Evolutionary conservation across 2,329 filamentous ascomycete species (phyloP), one percentile per base, ranked within the genome.

Genomic region (Verticillium alfalfae): DNA sequence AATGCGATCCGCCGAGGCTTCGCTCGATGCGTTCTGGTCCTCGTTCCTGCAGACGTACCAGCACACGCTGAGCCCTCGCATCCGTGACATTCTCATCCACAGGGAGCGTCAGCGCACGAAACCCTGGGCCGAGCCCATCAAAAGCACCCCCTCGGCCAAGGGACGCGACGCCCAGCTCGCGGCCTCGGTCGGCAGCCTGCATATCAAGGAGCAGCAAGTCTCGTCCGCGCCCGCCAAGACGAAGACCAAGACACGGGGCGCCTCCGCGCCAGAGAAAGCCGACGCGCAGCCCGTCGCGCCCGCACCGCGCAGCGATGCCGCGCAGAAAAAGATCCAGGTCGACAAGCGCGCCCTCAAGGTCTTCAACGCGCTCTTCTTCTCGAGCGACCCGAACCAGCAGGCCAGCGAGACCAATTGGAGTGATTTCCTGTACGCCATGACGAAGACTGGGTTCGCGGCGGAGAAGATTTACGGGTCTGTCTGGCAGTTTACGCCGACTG

Each of bases 391-490:
- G 18, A n/a, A 26, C 39, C 31, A 45, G 2, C 39, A 45, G 16
- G 31, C 79, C 0, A 79, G 81, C 2, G 83, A 85, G 62, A 66
- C 87, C 0, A 57, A 74, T 0, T 87, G 83, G 84, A 72, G 67
- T 1, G 83, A 86, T 59, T 83, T 86, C 59, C 66, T 86, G 0
- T 77, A 81, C 61, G 82, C 83, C 0, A 81, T 87, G 80, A 66
- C 67, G 0, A 72, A 73, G 0, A 74, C 76, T 0, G 84, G 84
- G 0, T 86, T 88, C 60, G 63, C 67, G 0, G 77, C 78, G 0
- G 73, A 84, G 70, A 87, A 88, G 70, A 74, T 87, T 0, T 85
- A 86, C 62, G 84, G 84, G 0, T 87, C 82, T 0, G 80, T 81
- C 0, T 88, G 86, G 86, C 81, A 85, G 13, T 88, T 88, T 64